phyloP scores from a whole-genome alignment of 345 rosid genomes.

The Arabidopsis thaliana region DNA sequence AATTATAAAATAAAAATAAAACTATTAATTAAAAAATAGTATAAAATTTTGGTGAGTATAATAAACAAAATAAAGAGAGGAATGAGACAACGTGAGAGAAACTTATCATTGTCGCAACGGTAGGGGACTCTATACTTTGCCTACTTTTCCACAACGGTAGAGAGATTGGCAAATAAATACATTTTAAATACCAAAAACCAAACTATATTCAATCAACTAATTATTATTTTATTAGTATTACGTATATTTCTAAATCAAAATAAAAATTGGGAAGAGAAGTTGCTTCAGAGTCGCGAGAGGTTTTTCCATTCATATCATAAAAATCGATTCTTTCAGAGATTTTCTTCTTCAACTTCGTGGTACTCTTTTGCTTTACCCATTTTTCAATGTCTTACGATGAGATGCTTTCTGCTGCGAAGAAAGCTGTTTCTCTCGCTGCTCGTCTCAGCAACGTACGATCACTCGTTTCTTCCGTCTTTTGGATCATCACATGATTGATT shows the following conservation, averaged over 20 bases:
- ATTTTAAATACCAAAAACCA: not conserved
- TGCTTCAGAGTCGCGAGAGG: constrained; percentile 47
- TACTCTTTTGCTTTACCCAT: not conserved
- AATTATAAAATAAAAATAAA: not conserved
- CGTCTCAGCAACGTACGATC: constrained; percentile 79
- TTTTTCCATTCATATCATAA: constrained; percentile 31
- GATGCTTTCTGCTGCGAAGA: constrained; percentile 56
- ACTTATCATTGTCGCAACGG: constrained; percentile 26
- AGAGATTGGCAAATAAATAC: constrained; percentile 12
- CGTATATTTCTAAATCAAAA: not conserved
- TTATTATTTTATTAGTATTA: not conserved
- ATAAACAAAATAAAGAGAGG: not conserved
- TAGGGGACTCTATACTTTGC: constrained; percentile 5
- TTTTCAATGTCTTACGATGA: constrained; percentile 43
- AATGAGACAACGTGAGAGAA: constrained; percentile 14
- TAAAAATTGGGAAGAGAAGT: constrained; percentile 32
- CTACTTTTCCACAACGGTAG: constrained; percentile 32
- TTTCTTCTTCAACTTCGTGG: not conserved
- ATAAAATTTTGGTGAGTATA: not conserved
- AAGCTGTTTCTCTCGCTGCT: constrained; percentile 84
- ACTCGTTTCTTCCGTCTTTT: not conserved
- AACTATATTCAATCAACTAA: not conserved
- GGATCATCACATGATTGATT: not conserved
- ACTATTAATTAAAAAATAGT: not conserved
- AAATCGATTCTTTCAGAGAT: constrained; percentile 33